phyloP scores from a whole-genome alignment of 257 asterid genomes.

The Scutellaria galericulata region DNA sequence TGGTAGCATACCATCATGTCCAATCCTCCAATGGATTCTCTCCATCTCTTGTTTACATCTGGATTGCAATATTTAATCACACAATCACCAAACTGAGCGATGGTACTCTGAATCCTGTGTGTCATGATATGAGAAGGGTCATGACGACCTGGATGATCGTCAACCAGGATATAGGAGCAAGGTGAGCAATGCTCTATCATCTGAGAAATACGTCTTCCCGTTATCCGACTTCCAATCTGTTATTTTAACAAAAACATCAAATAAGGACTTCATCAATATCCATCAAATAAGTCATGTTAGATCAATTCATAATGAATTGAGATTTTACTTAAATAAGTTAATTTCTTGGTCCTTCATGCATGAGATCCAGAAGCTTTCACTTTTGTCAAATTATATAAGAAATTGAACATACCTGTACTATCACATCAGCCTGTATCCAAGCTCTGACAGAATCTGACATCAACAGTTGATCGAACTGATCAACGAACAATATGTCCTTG shows the following conservation, averaged over 20 bases:
- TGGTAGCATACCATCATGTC: constrained; percentile 67
- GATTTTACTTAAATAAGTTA: background rate
- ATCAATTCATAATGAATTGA: constrained; percentile 8
- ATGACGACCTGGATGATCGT: constrained; percentile 91
- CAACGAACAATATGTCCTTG: constrained; percentile 71
- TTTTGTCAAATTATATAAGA: background rate
- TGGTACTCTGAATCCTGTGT: constrained; percentile 71
- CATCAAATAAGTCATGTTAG: constrained; percentile 22
- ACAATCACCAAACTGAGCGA: constrained; percentile 59
- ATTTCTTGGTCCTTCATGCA: background rate
- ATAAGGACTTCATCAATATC: constrained; percentile 26
- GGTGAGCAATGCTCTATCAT: constrained; percentile 77
- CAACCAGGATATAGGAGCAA: constrained; percentile 80
- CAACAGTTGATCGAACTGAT: constrained; percentile 89
- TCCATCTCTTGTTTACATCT: constrained; percentile 53
- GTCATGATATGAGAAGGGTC: constrained; percentile 89
- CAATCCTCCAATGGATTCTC: constrained; percentile 54
- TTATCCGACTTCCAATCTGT: constrained; percentile 95
- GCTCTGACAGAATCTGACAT: constrained; percentile 70
- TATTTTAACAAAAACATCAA: constrained; percentile 29
- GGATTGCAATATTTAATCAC: constrained; percentile 58
- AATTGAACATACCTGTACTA: constrained; percentile 68
- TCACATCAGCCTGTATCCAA: constrained; percentile 83
- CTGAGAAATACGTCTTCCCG: constrained; percentile 81
- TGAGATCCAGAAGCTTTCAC: constrained; percentile 11